phyloP scores from a whole-genome alignment of 139 green algal genomes.

The Coccomyxa sp. region DNA sequence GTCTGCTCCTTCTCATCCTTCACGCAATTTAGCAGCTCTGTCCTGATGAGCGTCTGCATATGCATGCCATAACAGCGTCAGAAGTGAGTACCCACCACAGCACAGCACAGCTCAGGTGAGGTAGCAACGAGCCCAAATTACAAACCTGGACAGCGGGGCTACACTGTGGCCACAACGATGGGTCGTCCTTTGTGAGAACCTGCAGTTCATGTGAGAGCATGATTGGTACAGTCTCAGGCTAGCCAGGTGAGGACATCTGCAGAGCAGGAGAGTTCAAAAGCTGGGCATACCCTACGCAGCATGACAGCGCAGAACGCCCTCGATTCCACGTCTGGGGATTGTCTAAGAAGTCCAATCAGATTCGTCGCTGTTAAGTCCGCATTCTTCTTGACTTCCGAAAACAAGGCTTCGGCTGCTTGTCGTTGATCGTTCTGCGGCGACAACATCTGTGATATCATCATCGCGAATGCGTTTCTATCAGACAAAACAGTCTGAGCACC shows the following conservation, averaged over 20 bases:
- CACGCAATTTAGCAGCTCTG: slow-evolving; percentile 59
- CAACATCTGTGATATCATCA: slow-evolving; percentile 73
- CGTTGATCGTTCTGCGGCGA: slow-evolving; percentile 71
- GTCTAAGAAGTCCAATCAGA: slow-evolving; percentile 59
- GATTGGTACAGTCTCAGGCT: too few species aligned
- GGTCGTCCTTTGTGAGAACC: slow-evolving; percentile 68
- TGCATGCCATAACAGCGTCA: not conserved
- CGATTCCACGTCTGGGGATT: slow-evolving; percentile 39
- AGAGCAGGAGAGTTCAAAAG: not conserved
- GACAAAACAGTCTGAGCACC: too few species aligned
- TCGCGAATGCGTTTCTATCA: not conserved
- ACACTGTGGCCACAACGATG: slow-evolving; percentile 58
- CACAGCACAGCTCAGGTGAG: not conserved
- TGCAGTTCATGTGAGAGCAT: slow-evolving; percentile 11
- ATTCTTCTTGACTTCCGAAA: slow-evolving; percentile 65
- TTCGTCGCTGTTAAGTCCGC: slow-evolving; percentile 53
- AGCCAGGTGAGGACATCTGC: too few species aligned
- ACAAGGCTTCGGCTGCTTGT: slow-evolving; percentile 64
- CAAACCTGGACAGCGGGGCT: not conserved
- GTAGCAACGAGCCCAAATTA: not conserved
- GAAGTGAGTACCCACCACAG: not conserved
- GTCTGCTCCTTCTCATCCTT: slow-evolving; percentile 40
- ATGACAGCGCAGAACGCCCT: slow-evolving; percentile 73
- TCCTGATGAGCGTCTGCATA: slow-evolving; percentile 54
- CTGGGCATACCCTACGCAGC: slow-evolving; percentile 61